phyloP scores from a whole-genome alignment of 345 rosid genomes.

The Rhizophora apiculata region DNA sequence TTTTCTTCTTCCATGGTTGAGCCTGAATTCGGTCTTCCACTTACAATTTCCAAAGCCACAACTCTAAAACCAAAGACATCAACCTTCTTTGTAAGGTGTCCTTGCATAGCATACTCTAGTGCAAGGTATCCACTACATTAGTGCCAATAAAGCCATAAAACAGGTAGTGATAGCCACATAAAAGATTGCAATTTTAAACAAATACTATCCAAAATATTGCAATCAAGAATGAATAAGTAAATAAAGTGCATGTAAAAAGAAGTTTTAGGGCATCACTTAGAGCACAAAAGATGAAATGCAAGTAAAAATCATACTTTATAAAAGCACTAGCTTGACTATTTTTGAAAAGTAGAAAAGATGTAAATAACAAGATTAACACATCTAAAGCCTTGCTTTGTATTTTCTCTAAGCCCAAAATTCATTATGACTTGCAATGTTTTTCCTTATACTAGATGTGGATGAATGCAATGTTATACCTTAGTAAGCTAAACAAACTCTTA shows the following conservation, averaged over 20 bases:
- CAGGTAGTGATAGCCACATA: not conserved
- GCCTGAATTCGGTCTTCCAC: constrained; percentile 67
- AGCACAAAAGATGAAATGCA: too few species aligned
- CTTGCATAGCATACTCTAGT: constrained; percentile 73
- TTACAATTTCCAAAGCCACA: constrained; percentile 54
- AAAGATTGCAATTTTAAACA: not conserved
- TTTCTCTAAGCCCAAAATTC: too few species aligned
- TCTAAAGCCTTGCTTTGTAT: too few species aligned
- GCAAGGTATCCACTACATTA: constrained; percentile 56
- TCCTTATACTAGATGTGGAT: too few species aligned
- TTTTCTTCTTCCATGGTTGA: constrained; percentile 40
- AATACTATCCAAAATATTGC: not conserved
- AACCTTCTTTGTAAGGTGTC: constrained; percentile 68
- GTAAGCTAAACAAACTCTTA: not conserved
- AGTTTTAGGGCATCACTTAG: too few species aligned
- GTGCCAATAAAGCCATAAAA: not conserved
- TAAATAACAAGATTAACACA: too few species aligned
- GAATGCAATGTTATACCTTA: too few species aligned
- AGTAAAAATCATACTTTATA: too few species aligned
- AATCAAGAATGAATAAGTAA: not conserved
- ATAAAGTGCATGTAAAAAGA: not conserved
- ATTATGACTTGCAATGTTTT: too few species aligned
- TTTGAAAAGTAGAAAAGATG: too few species aligned
- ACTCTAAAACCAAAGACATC: constrained; percentile 69
- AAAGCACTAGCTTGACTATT: too few species aligned